Evolutionary conservation across 2,329 filamentous ascomycete genomes (phyloP).

Genomic region (Penicillium griseofulvum): DNA sequence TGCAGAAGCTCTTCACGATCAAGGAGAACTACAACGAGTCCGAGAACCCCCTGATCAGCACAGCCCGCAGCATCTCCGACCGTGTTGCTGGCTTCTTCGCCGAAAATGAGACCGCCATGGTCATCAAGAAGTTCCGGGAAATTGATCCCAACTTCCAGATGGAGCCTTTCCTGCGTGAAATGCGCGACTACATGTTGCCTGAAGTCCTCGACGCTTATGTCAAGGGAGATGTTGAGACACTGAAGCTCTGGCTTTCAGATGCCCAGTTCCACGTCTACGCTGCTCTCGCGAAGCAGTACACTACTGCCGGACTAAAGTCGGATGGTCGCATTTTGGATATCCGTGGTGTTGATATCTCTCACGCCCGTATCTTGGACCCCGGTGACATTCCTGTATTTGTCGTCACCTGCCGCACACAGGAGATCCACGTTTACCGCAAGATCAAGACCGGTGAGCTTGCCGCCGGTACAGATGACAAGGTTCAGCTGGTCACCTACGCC

Average conservation of each 20-base stretch:
- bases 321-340: constrained; percentile 96
- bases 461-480: constrained; percentile 97
- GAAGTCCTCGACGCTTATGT: constrained; percentile 98
- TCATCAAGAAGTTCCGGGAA: constrained; percentile 95
- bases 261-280: constrained; percentile 96
- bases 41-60: constrained; percentile 91
- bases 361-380: constrained; percentile 48
- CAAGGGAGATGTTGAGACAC: constrained; percentile 85
- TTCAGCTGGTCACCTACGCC: constrained; percentile 96
- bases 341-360: constrained; percentile 74
- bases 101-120: constrained; percentile 95
- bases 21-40: constrained; percentile 91
- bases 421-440: constrained; percentile 95
- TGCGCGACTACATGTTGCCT: constrained; percentile 95
- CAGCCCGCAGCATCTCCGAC: constrained; percentile 90
- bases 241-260: constrained; percentile 93
- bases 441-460: constrained; percentile 85
- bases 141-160: constrained; percentile 95
- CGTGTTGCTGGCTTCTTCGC: constrained; percentile 93
- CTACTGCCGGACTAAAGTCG: constrained; percentile 85
- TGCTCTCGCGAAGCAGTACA: constrained; percentile 95
- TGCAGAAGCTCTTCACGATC: constrained; percentile 83
- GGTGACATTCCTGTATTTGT: constrained; percentile 80
- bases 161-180: constrained; percentile 89
- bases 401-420: constrained; percentile 92